Evolutionary conservation across 257 asterid genomes (phyloP), one percentile per base, ranked within the genome.

Genomic region (Euphrasia confusa): DNA sequence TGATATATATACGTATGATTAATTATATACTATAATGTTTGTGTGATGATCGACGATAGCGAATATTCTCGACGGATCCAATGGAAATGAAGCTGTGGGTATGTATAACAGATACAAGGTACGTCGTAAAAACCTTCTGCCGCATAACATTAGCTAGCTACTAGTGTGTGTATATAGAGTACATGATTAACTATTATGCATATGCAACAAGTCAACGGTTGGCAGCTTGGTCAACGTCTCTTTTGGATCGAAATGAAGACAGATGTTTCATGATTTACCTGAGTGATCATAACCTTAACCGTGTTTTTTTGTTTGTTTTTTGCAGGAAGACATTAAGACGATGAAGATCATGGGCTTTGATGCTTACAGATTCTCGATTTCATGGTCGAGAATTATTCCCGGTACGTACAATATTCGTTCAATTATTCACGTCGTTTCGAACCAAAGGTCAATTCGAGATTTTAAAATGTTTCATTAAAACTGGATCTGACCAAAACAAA

Each of bases 11-110:
- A 39, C 24, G 24, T 1, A 21, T 21, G 24, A 21, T 21, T 21
- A 21, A 1, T 21, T 21, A 39, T 2, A 39, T 39, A 10, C 5
- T 5, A 2, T 7, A 0, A 39, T 39, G 45, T 45, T 9, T 40
- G 50, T 6, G 7, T 28, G 24, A 21, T 21, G 24, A 21, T 21
- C 32, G 10, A 27, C 42, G n/a, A n/a, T n/a, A 59, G 64, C 32
- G 5, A 59, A 10, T 14, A 59, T 59, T 59, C 33, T 10, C 39
- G 64, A 35, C 39, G 64, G 62, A 58, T 30, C 62, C 35, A 80
- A 65, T n/a, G 83, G 81, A 64, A 76, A 75, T 47, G 54, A 67
- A 3, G 75, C 83, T 60, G 75, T 64, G 32, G 75, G 75, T 50
- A 62, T 72, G 58, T 63, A 63, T 14, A 1, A 18, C 68, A 48